Evolutionary conservation across 1,284 basidiomycete genomes (phyloP), one percentile per base, ranked within the genome.

Genomic region (Ganoderma sp.): DNA sequence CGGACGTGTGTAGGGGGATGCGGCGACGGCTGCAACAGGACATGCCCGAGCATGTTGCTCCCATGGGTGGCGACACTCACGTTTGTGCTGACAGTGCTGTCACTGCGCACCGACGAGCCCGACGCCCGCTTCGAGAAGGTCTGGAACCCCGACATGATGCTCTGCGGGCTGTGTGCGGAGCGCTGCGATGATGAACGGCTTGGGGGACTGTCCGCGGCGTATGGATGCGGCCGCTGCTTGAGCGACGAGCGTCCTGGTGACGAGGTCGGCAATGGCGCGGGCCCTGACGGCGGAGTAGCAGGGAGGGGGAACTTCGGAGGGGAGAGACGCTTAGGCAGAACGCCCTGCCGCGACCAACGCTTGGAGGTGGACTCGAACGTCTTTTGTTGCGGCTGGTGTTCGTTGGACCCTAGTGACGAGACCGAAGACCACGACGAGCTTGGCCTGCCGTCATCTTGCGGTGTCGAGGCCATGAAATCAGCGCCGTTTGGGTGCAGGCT

Each of bases 241-340:
- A 70, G 67, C 32, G 69, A 73, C 56, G 67, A 69, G 41, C 68
- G 75, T 56, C 59, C 69, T 9, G 71, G 65, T 17, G 71, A 69
- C 45, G 68, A 73, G 41, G 69, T 57, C 58, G 69, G 70, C 67
- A 72, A 28, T 17, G 67, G 54, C 19, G 72, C 41, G 61, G 71
- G 39, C 14, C 75, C 76, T 32, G 73, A 61, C 9, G 77, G 75
- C 28, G 84, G 87, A 17, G 84, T 76, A n/a, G 84, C 83, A 8
- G 88, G 88, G 28, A 85, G 85, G 10, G 88, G 86, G 10, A 86
- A 87, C 48, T 80, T 84, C 3, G 88, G 87, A n/a, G 88, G 88
- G 9, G 84, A 85, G 64, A 82, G 76, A 48, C 84, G 81, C 52
- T 84, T 83, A 2, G 88, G 88, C 45, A 89, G 78, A 17, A 79